Evolutionary conservation across 495 filamentous ascomycete species (phyloP), one percentile per base, ranked within the genome.

Genomic region (Penicillium turbatum): DNA sequence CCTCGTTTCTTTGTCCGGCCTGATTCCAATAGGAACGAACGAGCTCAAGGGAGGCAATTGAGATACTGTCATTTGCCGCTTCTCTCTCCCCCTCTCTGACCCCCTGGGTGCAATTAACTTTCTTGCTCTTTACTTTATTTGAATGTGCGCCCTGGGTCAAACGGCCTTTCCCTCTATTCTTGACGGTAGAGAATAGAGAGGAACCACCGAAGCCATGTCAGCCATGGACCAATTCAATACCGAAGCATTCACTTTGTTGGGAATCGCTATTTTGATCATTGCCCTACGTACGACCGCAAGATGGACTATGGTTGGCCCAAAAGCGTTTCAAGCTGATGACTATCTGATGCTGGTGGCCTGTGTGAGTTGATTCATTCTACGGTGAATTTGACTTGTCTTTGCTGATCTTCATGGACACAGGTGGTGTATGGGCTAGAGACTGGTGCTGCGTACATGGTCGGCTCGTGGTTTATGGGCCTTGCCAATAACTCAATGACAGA

Each of bases 401-500:
- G 44, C 29, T 56, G 27, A 49, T 48, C 19, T 30, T 30, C 36
- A 48, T 51, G 62, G 9, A 51, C 68, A 3, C 67, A 76, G 58
- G 63, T 66, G 17, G 63, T 66, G 54, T 77, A 57, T 59, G 66
- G 57, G 48, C 62, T 57, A 60, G 75, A 78, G 62, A 76, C 74
- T 0, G 72, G 61, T 6, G 68, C 73, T n/a, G 75, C 75, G 40
- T 78, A 78, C 62, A 67, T 61, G 54, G 74, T 77, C 44, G 72
- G 72, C 16, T 68, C 71, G 2, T 71, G 72, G 54, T 82, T 74
- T 71, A 68, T 54, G 57, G 63, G 73, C 32, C 59, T 82, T 7
- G 78, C 80, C 29, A 85, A 83, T 51, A 83, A 79, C 53, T 54
- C 70, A 34, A 81, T 85, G 73, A 81, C 78, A 1, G 72, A 75